Evolutionary conservation across 2,329 filamentous ascomycete genomes (phyloP), one percentile per base, ranked within the genome.

Genomic region (Colletotrichum ledebouriae): DNA sequence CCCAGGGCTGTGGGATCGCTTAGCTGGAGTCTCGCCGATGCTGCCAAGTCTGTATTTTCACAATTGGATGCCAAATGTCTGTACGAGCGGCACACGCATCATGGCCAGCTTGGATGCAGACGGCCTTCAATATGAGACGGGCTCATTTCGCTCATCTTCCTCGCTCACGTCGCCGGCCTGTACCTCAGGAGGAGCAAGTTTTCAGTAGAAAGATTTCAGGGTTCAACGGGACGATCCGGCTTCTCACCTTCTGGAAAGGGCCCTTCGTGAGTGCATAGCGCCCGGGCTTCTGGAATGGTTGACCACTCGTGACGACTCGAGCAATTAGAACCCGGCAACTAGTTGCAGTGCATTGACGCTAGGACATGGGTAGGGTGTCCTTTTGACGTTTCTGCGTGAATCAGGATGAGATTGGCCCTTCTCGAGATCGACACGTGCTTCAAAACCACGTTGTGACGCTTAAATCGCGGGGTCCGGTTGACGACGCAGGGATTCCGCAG

Each of bases 211-310:
- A 29, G 22, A 52, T 52, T 52, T 17, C 17, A 33, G 29, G 49
- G 49, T 20, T 17, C 15, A 29, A n/a, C 29, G 49, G 49, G 11
- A 39, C 37, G 11, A 39, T 15, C 33, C 29, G 49, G 15, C 29
- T 52, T 52, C 33, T 39, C 37, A 39, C 22, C 49, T 37, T 52
- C 49, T 52, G 29, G 33, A 52, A 52, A 52, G 49, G 49, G 49
- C 15, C 33, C 33, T 52, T 34, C 34, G 49, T 17, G 49, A 52
- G 49, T 17, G 49, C 49, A 12, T n/a, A 29, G 49, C 33, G 49
- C 49, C 49, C 17, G 9, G 49, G 4, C n/a, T 11, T 50, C n/a
- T 33, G 22, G 29, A 50, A 33, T 29, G 22, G 22, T 22, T 33
- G 47, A 50, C 25, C 49, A 15, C 49, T 37, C n/a, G 34, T 15